Base-by-base conservation (phyloP, 2,329 filamentous ascomycete genomes). In the Orbilia javanica region DNA sequence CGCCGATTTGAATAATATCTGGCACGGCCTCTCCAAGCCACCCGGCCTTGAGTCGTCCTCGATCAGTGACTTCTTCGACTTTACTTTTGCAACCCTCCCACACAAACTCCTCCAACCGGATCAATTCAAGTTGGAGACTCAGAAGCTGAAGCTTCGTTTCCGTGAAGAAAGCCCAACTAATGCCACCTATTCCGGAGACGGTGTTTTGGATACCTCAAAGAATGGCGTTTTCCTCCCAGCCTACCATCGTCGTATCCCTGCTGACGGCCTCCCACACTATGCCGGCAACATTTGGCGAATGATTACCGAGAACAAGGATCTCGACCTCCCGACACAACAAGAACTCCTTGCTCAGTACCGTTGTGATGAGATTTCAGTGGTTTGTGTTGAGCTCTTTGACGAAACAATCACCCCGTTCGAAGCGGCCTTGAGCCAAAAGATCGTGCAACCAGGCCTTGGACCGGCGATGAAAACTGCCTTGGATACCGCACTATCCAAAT, bases 11-110 rank as follows among this genome's bases (percentile, higher is more conserved):
- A 91, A 90, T 63, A 93, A 95, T 83, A 93, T 99, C 82, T 99
- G 96, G 96, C 89, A 91, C 1, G 92, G 93, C 60, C 91, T 99
- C 78, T 94, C 94, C 46, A 99, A 99, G 84, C 96, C 96, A 3
- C 86, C 90, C 34, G 95, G 95, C 0, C 88, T 98, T 71, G 96
- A 99, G 83, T 90, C 90, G 80, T 95, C 95, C 20, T 90, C 88
- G 72, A 98, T 99, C 80, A 93, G 96, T 81, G 95, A 99, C 83
- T 99, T 98, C 86, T 99, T 99, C 82, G 96, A 99, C 85, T 98
- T 99, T 84, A 94, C 94, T 68, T 99, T 99, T 83, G 93, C 94
- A 57, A 94, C 95, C 0, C 88, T 99, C 22, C 96, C 96, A 3
- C 96, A 99, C 87, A 99, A 99, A 86, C 94, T 97, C 79, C 88